Base-by-base conservation (phyloP, 2,329 filamentous ascomycete genomes). In the Trichophyton equinum region DNA sequence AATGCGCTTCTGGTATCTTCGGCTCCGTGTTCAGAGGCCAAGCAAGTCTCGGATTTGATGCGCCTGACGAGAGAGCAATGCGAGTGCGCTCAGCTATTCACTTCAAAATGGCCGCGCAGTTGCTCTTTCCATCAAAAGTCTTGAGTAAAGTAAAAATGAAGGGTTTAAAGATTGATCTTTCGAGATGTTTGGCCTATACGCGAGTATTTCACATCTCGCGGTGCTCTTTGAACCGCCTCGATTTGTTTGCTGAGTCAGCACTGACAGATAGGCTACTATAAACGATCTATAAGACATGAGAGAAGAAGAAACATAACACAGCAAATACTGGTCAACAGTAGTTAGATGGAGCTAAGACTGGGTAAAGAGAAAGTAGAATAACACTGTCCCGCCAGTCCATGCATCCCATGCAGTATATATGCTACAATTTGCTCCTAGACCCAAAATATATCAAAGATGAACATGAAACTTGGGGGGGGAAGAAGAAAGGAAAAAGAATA, bases 381-480 rank as follows among this genome's bases (percentile, higher is more conserved):
- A 18, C 51, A 55, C 27, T 36, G 51, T 55, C 51, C 51, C 30
- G 7, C 51, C 51, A 33, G n/a, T 20, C 51, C 51, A 55, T 22
- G 51, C 51, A 55, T 27, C 51, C 51, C 51, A 55, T 55, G 25
- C 51, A 55, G 51, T 55, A 55, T 55, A 55, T 55, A 55, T 55
- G 51, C 51, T 55, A 55, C 27, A 55, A 55, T 36, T 55, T 55
- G 25, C 51, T 36, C 51, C 51, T 55, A 55, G 33, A 36, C 51
- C 49, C 51, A 8, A 55, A 55, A 36, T 33, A 33, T 33, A 30
- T 55, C 51, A 55, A 55, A 53, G 47, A 53, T 53, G 22, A 53
- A 55, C 51, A 51, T 51, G 46, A 51, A 51, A 11, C 20, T 8
- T n/a, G n/a, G n/a, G 22, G 4, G 11, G 33, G 22, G 40, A 13